Evolutionary conservation across 495 filamentous ascomycete species (phyloP), one percentile per base, ranked within the genome.

Genomic region (Daldinia decipiens): DNA sequence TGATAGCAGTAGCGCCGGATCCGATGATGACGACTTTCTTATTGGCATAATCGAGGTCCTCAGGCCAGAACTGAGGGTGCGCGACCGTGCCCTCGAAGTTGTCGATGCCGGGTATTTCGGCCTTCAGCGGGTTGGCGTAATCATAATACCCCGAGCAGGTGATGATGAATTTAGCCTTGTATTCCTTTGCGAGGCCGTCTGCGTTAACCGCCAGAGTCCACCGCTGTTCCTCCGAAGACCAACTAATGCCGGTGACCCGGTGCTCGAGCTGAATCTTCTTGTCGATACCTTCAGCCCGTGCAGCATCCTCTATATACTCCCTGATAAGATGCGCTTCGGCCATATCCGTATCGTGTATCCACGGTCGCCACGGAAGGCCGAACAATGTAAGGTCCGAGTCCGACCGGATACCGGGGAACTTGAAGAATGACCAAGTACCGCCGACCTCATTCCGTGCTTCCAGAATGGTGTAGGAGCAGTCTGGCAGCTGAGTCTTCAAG

Each of bases 351-450:
- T 79, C 75, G 52, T 84, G 79, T 5, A 79, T 79, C 90, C 90
- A 93, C 24, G 90, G 89, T 27, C 87, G 81, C 87, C 89, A 93
- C 13, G 85, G 77, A 59, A 92, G 88, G 36, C 90, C 90, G 62
- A 91, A 92, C 15, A 89, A 84, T 62, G 85, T 86, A 36, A 92
- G 82, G 71, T 90, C 83, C 8, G 87, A 89, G 78, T 92, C 89
- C 36, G 87, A 88, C 43, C 89, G 87, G 47, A 90, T 83, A 1
- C 90, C 90, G 4, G 90, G 90, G 61, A 91, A 93, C 29, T 84
- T 84, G 79, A 91, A 93, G 59, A 92, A 85, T 71, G 87, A 86
- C 91, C 91, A 93, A 4, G 91, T 93, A 1, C 91, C 91, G 13
- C 91, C 91, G 4, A 92, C 79, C 5, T 80, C 80, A 54, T 81